Evolutionary conservation across 1,284 basidiomycete species (phyloP).

Genomic region (Xerocomus tenax): DNA sequence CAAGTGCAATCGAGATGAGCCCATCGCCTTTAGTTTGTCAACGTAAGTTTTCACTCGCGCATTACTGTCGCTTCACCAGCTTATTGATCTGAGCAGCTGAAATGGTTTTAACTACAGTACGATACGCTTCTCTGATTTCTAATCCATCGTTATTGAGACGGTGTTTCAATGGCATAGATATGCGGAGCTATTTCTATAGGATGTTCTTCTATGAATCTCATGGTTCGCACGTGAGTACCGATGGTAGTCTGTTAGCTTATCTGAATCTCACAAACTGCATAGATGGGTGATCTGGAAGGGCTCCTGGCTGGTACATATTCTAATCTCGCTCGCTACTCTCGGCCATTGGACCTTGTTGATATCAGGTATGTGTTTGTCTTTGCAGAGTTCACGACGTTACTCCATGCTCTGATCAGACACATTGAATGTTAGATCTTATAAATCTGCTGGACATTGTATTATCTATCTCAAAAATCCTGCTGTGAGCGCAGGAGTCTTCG

Average conservation of each 20-base stretch:
- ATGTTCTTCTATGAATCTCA: conserved; percentile 18
- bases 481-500: conserved; percentile 1
- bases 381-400: too few relatives aligned
- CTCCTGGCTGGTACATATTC: conserved; percentile 10
- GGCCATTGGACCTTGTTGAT: conserved; percentile 20
- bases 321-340: conserved; percentile 10
- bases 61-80: background rate
- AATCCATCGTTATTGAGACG: background rate
- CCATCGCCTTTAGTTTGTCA: conserved; percentile 8
- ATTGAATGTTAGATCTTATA: background rate
- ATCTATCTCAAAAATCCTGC: background rate
- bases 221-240: conserved; percentile 22
- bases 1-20: conserved; percentile 6
- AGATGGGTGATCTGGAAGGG: conserved; percentile 27
- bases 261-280: background rate
- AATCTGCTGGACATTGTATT: conserved; percentile 4
- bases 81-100: conserved; percentile 7
- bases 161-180: conserved; percentile 1
- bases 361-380: conserved; percentile 9
- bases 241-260: background rate
- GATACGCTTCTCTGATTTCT: background rate
- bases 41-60: conserved; percentile 8
- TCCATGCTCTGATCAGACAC: conserved; percentile 5
- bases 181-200: conserved; percentile 9
- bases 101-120: background rate